phyloP scores from a whole-genome alignment of 2,329 filamentous ascomycete genomes.

The Lithohypha guttulata region DNA sequence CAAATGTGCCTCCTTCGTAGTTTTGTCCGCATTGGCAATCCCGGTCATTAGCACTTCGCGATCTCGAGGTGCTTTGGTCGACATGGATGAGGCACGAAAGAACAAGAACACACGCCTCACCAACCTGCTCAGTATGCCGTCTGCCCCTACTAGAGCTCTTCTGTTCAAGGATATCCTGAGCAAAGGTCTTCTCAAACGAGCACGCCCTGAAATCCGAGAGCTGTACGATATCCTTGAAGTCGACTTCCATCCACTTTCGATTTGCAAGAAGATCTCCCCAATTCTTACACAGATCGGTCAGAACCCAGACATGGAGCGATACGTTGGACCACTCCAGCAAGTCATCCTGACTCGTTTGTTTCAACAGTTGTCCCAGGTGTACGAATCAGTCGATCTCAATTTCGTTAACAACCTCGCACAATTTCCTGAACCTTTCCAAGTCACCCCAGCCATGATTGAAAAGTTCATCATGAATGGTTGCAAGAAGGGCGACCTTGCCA shows the following conservation, averaged over 20 bases:
- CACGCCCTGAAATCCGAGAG: constrained; percentile 85
- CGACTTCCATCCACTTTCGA: constrained; percentile 96
- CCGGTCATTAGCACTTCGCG: constrained; percentile 97
- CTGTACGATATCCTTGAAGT: constrained; percentile 98
- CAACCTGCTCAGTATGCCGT: constrained; percentile 86
- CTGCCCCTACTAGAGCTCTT: constrained; percentile 74
- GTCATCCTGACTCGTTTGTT: constrained; percentile 96
- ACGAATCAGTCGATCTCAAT: constrained; percentile 89
- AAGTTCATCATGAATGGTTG: constrained; percentile 99
- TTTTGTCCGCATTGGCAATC: constrained; percentile 91
- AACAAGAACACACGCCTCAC: constrained; percentile 98
- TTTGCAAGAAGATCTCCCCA: constrained; percentile 97
- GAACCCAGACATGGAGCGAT: constrained; percentile 94
- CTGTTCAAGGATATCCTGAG: constrained; percentile 93
- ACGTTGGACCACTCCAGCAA: constrained; percentile 89
- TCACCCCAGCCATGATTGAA: constrained; percentile 81
- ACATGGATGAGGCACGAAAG: constrained; percentile 93
- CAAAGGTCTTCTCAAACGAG: constrained; percentile 88
- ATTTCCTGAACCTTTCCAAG: constrained; percentile 94
- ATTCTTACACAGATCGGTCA: constrained; percentile 88
- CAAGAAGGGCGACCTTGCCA: constrained; percentile 97
- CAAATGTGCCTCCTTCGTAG: constrained; percentile 88
- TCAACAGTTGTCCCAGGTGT: constrained; percentile 97
- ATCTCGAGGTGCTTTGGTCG: constrained; percentile 88
- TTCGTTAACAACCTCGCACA: constrained; percentile 90